Evolutionary conservation across 2,329 filamentous ascomycete genomes (phyloP).

Genomic region (Paecilomyces sp.): DNA sequence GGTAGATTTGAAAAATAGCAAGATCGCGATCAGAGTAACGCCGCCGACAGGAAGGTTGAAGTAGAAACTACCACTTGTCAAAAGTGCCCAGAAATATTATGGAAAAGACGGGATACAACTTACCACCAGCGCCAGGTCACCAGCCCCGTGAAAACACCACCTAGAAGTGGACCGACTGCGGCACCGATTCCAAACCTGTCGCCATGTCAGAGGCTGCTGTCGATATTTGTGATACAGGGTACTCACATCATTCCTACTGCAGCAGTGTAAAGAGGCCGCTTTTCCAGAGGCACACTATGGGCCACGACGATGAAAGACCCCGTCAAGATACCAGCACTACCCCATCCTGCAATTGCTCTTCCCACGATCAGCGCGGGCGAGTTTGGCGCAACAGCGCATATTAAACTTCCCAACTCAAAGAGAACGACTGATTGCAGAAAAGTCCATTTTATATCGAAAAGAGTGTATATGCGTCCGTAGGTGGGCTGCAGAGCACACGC

Average conservation of each 20-base stretch:
- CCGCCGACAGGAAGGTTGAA: constrained; percentile 10
- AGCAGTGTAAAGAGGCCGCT: constrained; percentile 26
- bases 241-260: constrained; percentile 16
- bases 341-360: constrained; percentile 25
- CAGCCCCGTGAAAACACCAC: constrained; percentile 26
- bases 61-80: constrained; percentile 5
- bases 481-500: constrained; percentile 7
- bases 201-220: neutral
- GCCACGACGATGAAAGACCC: constrained; percentile 39
- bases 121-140: constrained; percentile 17
- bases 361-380: constrained; percentile 24
- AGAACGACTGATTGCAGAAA: constrained; percentile 22
- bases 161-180: constrained; percentile 27
- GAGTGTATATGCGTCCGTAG: neutral
- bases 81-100: neutral
- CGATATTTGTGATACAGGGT: neutral
- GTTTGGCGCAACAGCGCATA: constrained; percentile 22
- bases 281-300: constrained; percentile 21
- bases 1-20: constrained; percentile 7
- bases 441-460: constrained; percentile 7
- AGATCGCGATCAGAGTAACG: constrained; percentile 8
- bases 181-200: constrained; percentile 16
- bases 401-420: constrained; percentile 25
- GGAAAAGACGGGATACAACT: neutral
- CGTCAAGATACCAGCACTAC: constrained; percentile 21